Percentiles rank a stretch among this genome's conserved stretches.
Evolutionary conservation across 2,329 filamentous ascomycete species (phyloP).

Genomic region (Fonsecaea multimorphosa): DNA sequence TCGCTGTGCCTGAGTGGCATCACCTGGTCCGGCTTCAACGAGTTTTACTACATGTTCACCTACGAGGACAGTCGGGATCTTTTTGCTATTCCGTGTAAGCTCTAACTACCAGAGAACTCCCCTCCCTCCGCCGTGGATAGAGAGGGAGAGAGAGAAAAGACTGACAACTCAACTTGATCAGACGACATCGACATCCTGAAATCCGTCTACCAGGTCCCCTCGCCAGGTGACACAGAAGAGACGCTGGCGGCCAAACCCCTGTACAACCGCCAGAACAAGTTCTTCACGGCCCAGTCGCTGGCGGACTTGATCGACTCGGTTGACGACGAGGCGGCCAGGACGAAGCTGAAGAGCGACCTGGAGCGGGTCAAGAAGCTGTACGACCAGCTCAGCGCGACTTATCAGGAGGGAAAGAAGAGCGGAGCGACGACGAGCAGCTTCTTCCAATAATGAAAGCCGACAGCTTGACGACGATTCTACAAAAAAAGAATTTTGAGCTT

Average conservation of each 20-base stretch:
- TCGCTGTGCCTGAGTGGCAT: constrained; percentile 64
- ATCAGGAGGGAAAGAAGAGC: constrained; percentile 56
- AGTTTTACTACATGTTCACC: constrained; percentile 65
- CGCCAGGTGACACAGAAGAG: constrained; percentile 43
- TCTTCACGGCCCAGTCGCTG: constrained; percentile 50
- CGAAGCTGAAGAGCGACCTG: constrained; percentile 51
- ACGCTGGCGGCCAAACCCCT: constrained; percentile 51
- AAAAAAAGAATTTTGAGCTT: too few relatives aligned
- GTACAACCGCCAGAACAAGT: constrained; percentile 64
- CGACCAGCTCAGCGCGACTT: constrained; percentile 54
- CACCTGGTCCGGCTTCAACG: constrained; percentile 63
- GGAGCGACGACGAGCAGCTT: constrained; percentile 32
- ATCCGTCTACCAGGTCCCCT: constrained; percentile 60
- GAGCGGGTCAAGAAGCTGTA: constrained; percentile 59
- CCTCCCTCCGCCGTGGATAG: too few relatives aligned
- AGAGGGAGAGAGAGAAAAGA: too few relatives aligned
- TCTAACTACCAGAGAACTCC: background rate
- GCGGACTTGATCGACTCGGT: constrained; percentile 43
- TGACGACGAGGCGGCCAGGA: constrained; percentile 45
- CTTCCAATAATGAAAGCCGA: constrained; percentile 21
- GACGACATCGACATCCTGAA: constrained; percentile 63
- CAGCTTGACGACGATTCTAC: background rate
- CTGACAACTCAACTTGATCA: constrained; percentile 1
- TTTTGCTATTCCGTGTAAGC: constrained; percentile 59
- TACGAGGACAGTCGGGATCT: constrained; percentile 64